These are phyloP conservation scores for Leucocoprinus gongylophorus DNA, from an alignment of 1,284 basidiomycete genomes.

Conservation along the genomic window DNA sequence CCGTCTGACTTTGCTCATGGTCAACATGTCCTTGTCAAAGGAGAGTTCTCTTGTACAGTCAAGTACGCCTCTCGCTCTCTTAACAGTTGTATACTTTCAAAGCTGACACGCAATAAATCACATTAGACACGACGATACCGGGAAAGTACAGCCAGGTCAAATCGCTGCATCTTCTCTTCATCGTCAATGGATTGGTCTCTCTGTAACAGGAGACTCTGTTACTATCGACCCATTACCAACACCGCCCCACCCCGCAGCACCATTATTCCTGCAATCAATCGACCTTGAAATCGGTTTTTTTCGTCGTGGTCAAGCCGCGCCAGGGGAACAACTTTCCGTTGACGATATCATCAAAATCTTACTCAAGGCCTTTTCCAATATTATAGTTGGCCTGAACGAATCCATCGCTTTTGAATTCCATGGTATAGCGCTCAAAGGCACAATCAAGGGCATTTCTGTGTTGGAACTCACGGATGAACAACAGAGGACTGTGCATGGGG, in stretches of 20 bases:
- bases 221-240: conserved; percentile 61
- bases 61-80: conserved; percentile 42
- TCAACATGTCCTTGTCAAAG: conserved; percentile 71
- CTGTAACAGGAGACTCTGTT: conserved; percentile 69
- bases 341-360: conserved; percentile 83
- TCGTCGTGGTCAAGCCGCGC: conserved; percentile 54
- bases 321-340: conserved; percentile 63
- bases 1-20: conserved; percentile 67
- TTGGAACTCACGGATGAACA: conserved; percentile 66
- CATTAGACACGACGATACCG: conserved; percentile 73
- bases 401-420: conserved; percentile 87
- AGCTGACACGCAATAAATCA: conserved; percentile 5
- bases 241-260: conserved; percentile 47
- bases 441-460: conserved; percentile 59
- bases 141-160: conserved; percentile 51
- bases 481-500: conserved; percentile 29
- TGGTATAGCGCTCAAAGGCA: conserved; percentile 77
- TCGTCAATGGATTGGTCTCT: conserved; percentile 83
- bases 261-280: conserved; percentile 68
- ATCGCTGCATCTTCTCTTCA: conserved; percentile 67
- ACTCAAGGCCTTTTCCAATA: conserved; percentile 53
- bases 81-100: background rate
- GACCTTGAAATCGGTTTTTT: conserved; percentile 78
- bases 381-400: conserved; percentile 72
- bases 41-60: conserved; percentile 61